Evolutionary conservation across 1,284 basidiomycete genomes (phyloP).

Genomic region (Spongispora temasekensis): DNA sequence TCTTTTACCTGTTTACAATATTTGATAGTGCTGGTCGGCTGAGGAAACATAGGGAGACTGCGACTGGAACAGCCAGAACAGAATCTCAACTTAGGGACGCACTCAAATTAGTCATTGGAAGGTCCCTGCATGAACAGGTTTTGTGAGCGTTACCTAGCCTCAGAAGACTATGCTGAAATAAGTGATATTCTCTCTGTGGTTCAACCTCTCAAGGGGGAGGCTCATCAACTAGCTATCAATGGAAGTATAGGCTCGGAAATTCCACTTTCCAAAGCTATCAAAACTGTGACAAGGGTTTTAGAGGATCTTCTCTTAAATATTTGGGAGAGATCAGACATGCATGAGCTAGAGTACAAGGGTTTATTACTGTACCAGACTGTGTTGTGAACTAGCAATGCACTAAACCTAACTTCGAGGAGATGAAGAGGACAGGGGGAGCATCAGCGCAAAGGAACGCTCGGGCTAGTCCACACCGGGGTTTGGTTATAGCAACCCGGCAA

Average conservation of each 20-base stretch:
- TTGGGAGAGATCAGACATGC: neutral
- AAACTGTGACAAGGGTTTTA: neutral
- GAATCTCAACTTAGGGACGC: neutral
- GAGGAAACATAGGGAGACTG: neutral
- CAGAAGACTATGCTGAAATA: neutral
- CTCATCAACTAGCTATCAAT: neutral
- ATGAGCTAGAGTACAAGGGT: neutral
- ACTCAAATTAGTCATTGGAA: neutral
- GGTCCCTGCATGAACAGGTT: neutral
- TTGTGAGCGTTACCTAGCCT: neutral
- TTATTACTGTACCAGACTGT: neutral
- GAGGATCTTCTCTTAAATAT: neutral
- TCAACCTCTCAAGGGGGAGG: neutral
- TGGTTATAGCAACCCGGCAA: too few species aligned
- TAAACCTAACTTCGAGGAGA: too few species aligned
- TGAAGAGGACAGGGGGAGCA: too few species aligned
- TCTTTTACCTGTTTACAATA: neutral
- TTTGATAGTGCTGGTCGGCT: neutral
- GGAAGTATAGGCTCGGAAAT: neutral
- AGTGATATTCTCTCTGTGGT: neutral
- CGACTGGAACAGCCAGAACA: neutral
- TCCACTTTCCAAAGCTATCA: neutral
- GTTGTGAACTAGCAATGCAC: too few species aligned
- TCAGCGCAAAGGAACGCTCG: too few species aligned
- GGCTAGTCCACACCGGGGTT: too few species aligned